These are phyloP conservation scores for Phytophthora macrochlamydospora DNA, from an alignment of 352 stramenopile genomes.

Conservation along the genomic window DNA sequence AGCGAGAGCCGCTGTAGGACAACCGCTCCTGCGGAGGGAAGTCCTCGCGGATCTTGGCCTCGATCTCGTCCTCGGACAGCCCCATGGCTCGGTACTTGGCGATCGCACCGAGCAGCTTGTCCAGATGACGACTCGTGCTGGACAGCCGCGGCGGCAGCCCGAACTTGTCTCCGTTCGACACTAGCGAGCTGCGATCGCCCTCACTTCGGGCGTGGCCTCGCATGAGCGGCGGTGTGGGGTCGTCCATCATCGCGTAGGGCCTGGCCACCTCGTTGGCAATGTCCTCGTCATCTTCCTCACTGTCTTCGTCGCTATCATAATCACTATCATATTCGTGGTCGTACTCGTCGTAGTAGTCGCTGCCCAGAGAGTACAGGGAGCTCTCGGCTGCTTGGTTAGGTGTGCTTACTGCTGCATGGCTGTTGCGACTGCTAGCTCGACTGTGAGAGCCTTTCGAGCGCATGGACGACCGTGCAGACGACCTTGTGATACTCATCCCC, in stretches of 20 bases:
- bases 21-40: conserved; percentile 59
- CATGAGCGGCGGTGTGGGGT: conserved; percentile 34
- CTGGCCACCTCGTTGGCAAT: conserved; percentile 79
- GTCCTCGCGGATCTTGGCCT: conserved; percentile 63
- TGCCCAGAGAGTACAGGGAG: conserved; percentile 45
- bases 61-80: conserved; percentile 68
- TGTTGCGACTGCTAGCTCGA: conserved; percentile 42
- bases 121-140: conserved; percentile 64
- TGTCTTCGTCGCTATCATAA: conserved; percentile 37
- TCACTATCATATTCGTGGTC: conserved; percentile 53
- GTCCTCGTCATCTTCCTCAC: conserved; percentile 63
- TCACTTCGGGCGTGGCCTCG: conserved; percentile 31
- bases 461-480: conserved; percentile 16
- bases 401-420: conserved; percentile 17
- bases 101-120: conserved; percentile 63
- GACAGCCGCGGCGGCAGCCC: conserved; percentile 62
- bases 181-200: conserved; percentile 45
- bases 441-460: conserved; percentile 30
- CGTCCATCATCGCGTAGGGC: conserved; percentile 44
- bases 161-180: conserved; percentile 60
- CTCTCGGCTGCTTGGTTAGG: conserved; percentile 16
- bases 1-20: conserved; percentile 25
- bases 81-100: conserved; percentile 64
- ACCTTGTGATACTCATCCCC: conserved; percentile 12
- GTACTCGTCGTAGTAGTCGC: conserved; percentile 53